phyloP scores from a whole-genome alignment of 768 basidiomycete genomes.

The Boletus insuetus region DNA sequence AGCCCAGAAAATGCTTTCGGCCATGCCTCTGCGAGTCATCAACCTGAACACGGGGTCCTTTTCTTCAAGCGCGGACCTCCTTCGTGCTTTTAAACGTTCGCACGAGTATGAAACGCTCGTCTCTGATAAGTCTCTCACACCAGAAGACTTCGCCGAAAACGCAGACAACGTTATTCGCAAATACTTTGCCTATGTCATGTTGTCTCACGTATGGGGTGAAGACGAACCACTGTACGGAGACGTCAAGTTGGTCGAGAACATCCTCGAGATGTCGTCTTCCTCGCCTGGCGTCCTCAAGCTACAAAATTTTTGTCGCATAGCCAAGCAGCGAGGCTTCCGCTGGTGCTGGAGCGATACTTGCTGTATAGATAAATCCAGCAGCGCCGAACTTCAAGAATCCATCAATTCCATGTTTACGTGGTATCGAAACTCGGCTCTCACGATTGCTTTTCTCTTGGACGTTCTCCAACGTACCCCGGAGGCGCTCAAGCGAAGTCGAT shows the following conservation, averaged over 20 bases:
- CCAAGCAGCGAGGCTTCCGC: slow-evolving; percentile 14
- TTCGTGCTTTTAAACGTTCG: slow-evolving; percentile 16
- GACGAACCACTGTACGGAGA: slow-evolving; percentile 25
- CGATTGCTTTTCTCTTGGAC: slow-evolving; percentile 29
- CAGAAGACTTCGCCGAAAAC: slow-evolving; percentile 9
- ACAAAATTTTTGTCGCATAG: slow-evolving; percentile 21
- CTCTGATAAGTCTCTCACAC: slow-evolving; percentile 2
- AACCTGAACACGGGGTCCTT: slow-evolving; percentile 20
- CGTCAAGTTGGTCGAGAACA: slow-evolving; percentile 5
- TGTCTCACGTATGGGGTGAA: slow-evolving; percentile 29
- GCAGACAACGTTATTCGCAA: slow-evolving; percentile 14
- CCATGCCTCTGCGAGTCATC: slow-evolving; percentile 25
- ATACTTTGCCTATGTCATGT: slow-evolving; percentile 28
- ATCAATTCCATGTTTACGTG: slow-evolving; percentile 34
- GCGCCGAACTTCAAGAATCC: slow-evolving; percentile 30
- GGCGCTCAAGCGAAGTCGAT: slow-evolving; percentile 19
- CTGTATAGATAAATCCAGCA: slow-evolving; percentile 31
- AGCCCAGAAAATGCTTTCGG: slow-evolving; percentile 14
- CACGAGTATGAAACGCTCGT: slow-evolving; percentile 12
- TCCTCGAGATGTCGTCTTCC: slow-evolving; percentile 19
- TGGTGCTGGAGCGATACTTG: slow-evolving; percentile 33
- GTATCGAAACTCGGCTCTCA: slow-evolving; percentile 30
- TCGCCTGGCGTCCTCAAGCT: slow-evolving; percentile 20
- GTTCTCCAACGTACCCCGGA: slow-evolving; percentile 11
- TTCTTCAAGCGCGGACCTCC: slow-evolving; percentile 16